phyloP scores from a whole-genome alignment of 2,329 filamentous ascomycete genomes.

The Paramyrothecium sp. region DNA sequence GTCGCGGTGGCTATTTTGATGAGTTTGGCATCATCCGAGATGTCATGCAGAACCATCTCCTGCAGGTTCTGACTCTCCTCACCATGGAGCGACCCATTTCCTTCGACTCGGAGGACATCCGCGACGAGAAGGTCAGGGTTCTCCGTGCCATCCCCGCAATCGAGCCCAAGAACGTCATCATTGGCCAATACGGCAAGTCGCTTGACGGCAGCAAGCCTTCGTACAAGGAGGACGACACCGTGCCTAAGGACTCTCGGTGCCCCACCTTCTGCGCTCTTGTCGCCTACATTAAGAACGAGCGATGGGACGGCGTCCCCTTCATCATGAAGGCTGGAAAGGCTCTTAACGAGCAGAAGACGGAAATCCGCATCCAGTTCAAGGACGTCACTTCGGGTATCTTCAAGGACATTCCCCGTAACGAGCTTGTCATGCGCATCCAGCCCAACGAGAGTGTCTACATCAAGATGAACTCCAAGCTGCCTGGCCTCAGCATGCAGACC shows the following conservation, averaged over 20 bases:
- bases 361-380: conserved; percentile 99
- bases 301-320: conserved; percentile 98
- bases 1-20: conserved; percentile 97
- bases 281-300: conserved; percentile 98
- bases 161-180: conserved; percentile 99
- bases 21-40: conserved; percentile 99
- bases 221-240: conserved; percentile 98
- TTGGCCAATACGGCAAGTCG: conserved; percentile 96
- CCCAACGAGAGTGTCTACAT: conserved; percentile 99
- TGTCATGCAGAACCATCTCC: conserved; percentile 99
- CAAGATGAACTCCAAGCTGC: conserved; percentile 99
- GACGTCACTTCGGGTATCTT: conserved; percentile 99
- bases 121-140: conserved; percentile 97
- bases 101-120: conserved; percentile 96
- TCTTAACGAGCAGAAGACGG: conserved; percentile 98
- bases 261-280: conserved; percentile 97
- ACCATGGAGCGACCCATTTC: conserved; percentile 99
- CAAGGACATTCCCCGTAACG: conserved; percentile 98
- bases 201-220: conserved; percentile 94
- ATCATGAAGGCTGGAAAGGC: conserved; percentile 99
- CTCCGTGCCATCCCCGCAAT: conserved; percentile 90
- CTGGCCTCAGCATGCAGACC: conserved; percentile 98
- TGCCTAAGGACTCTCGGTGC: conserved; percentile 95
- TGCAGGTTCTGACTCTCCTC: conserved; percentile 92
- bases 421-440: conserved; percentile 98